Base-by-base conservation (phyloP, 257 asterid species). In the Nicotiana paniculata region DNA sequence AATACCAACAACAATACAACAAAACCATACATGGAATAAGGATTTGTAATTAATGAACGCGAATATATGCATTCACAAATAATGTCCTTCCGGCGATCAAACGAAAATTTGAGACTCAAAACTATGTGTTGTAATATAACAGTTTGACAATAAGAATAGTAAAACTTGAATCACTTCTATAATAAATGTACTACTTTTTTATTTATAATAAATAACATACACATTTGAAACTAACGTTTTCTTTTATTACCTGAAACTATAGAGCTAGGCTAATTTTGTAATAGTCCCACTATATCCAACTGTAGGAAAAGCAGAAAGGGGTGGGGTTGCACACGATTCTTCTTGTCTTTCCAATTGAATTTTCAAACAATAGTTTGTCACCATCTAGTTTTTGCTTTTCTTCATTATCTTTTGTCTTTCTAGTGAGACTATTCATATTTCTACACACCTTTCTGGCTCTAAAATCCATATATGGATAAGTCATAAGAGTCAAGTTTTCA, bases 271-370 rank as follows among this genome's bases (percentile, higher is more conserved):
- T 72, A 72, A 6, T 5, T 21, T 21, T 21, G 24, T 5, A 37
- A 51, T 51, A 51, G 55, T 48, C 39, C 62, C 79, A 74, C 62
- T 74, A 24, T 26, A 74, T 74, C 28, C 17, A 26, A 48, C 79
- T 74, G 26, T 74, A 48, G 79, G 21, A 74, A 74, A 74, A 51
- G 79, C 17, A 74, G 43, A 72, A 72, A 72, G 61, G 61, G 61
- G 62, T 13, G 43, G 43, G 62, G 79, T 3, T 48, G 39, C 62
- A 74, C 62, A 24, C 39, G 26, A 74, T 74, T 74, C 63, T n/a
- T 48, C 26, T 74, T 53, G 57, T 12, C 57, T 53, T 53, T 53
- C 57, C 57, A 53, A 13, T 53, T 48, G 79, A 48, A 48, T 13
- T 74, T 72, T 74, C 15, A 48, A 26, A 51, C 26, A 48, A 74